These are phyloP conservation scores for Cryptococcus wingfieldii DNA, from an alignment of 1,284 basidiomycete species.

Conservation along the genomic window DNA sequence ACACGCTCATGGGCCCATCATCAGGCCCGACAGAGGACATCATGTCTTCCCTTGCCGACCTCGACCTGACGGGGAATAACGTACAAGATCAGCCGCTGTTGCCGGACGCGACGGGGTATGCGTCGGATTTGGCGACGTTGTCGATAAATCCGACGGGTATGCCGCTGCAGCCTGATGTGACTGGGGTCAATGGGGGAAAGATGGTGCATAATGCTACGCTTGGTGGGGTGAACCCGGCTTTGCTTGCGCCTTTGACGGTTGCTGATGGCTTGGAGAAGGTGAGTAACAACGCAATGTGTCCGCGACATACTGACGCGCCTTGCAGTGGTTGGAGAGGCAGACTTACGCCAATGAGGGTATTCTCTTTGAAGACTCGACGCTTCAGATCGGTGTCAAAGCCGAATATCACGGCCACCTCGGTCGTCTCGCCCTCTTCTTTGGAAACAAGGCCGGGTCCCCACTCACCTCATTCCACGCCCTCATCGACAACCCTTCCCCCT, in stretches of 20 bases:
- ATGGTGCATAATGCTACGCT: slow-evolving; percentile 34
- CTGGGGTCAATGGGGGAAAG: neutral
- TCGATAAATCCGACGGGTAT: slow-evolving; percentile 2
- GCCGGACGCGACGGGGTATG: slow-evolving; percentile 4
- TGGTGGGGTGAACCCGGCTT: slow-evolving; percentile 47
- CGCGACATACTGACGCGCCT: neutral
- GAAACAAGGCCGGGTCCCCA: slow-evolving; percentile 85
- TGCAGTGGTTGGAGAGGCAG: slow-evolving; percentile 76
- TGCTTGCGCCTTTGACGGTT: slow-evolving; percentile 54
- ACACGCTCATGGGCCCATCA: slow-evolving; percentile 44
- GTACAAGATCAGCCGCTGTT: slow-evolving; percentile 37
- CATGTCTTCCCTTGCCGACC: slow-evolving; percentile 71
- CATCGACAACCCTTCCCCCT: slow-evolving; percentile 67
- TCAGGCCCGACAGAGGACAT: slow-evolving; percentile 55
- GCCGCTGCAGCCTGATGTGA: slow-evolving; percentile 2
- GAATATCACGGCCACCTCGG: slow-evolving; percentile 90
- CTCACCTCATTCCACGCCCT: slow-evolving; percentile 85
- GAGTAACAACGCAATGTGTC: slow-evolving; percentile 1
- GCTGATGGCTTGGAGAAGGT: slow-evolving; percentile 69
- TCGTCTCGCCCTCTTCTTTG: slow-evolving; percentile 87
- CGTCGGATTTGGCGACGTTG: slow-evolving; percentile 5
- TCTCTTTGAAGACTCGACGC: slow-evolving; percentile 89
- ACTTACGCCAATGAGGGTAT: slow-evolving; percentile 79
- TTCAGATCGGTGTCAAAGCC: slow-evolving; percentile 94
- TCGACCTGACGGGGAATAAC: slow-evolving; percentile 61